phyloP scores from a whole-genome alignment of 352 stramenopile species.

The Globisporangium splendens region DNA sequence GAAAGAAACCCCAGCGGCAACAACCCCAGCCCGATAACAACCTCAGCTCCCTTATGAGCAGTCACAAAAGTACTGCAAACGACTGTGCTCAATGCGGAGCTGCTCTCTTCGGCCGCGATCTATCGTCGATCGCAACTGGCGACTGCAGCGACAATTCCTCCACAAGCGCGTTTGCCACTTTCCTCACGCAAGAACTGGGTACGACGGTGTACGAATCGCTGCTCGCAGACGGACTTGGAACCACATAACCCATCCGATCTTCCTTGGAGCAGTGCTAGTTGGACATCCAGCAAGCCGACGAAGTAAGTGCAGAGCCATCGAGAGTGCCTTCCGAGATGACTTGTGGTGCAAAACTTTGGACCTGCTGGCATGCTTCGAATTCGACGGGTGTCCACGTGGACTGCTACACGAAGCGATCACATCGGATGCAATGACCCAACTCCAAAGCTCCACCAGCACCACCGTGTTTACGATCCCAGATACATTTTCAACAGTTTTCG shows the following conservation, averaged over 20 bases:
- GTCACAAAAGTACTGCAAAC: constrained; percentile 2
- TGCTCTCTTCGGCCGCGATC: constrained; percentile 7
- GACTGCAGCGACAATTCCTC: constrained; percentile 11
- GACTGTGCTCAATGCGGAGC: constrained; percentile 7
- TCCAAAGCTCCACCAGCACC: constrained; percentile 7
- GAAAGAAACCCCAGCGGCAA: no score
- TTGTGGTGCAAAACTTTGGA: no score
- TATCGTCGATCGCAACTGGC: constrained; percentile 1
- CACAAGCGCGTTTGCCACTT: constrained; percentile 1
- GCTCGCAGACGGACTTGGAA: no score
- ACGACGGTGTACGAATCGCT: no score
- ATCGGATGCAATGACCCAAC: constrained; percentile 14
- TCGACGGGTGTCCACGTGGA: constrained; percentile 18
- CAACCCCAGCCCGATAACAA: no score
- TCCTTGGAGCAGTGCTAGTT: not conserved
- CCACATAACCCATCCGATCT: not conserved
- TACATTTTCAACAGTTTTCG: constrained; percentile 14
- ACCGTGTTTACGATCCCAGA: not conserved
- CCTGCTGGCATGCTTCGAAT: constrained; percentile 20
- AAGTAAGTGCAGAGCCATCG: no score
- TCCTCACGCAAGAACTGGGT: no score
- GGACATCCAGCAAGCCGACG: no score
- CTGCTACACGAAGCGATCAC: constrained; percentile 10
- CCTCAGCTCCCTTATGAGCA: no score
- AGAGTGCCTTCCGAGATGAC: no score